A percentile compares a stretch with the other conserved stretches of the same genome.
phyloP scores from a whole-genome alignment of 768 basidiomycete species.

The Boletus fagicola region DNA sequence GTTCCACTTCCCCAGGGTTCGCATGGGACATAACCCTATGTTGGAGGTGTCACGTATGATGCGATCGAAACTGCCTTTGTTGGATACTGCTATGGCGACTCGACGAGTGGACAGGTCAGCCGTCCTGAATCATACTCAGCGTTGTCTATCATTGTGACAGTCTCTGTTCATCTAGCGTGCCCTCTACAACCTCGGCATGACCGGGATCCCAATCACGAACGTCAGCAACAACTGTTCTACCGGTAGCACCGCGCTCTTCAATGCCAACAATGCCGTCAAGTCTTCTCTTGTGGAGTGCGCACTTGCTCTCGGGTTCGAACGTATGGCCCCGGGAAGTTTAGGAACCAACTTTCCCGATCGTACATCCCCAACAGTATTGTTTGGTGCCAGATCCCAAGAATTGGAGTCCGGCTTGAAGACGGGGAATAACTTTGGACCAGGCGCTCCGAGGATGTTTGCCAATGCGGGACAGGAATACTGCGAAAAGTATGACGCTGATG shows the following conservation, averaged over 20 bases:
- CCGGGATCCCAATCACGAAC: slow-evolving; percentile 77
- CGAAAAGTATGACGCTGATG: slow-evolving; percentile 63
- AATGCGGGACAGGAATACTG: slow-evolving; percentile 77
- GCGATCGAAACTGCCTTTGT: slow-evolving; percentile 69
- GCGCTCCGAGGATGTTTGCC: slow-evolving; percentile 70
- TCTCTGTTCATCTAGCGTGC: no score
- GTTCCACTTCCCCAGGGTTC: background rate
- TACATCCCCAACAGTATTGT: slow-evolving; percentile 45
- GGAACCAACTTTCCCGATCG: slow-evolving; percentile 61
- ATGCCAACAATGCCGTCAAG: slow-evolving; percentile 70
- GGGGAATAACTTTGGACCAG: slow-evolving; percentile 67
- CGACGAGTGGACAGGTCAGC: slow-evolving; percentile 68
- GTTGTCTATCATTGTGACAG: no score
- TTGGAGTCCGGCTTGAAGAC: slow-evolving; percentile 44
- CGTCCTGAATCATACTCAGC: background rate
- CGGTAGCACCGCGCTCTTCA: slow-evolving; percentile 73
- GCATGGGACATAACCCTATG: background rate
- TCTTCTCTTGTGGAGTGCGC: slow-evolving; percentile 70
- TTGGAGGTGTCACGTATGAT: slow-evolving; percentile 79
- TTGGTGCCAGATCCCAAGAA: slow-evolving; percentile 43
- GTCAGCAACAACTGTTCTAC: slow-evolving; percentile 87
- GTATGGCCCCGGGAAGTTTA: slow-evolving; percentile 75
- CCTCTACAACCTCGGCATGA: slow-evolving; percentile 71
- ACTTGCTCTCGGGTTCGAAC: slow-evolving; percentile 83
- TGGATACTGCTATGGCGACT: slow-evolving; percentile 79